Conservation (phyloP, 371 early-diverging fungal species). For the Mucor velutinosus region DNA sequence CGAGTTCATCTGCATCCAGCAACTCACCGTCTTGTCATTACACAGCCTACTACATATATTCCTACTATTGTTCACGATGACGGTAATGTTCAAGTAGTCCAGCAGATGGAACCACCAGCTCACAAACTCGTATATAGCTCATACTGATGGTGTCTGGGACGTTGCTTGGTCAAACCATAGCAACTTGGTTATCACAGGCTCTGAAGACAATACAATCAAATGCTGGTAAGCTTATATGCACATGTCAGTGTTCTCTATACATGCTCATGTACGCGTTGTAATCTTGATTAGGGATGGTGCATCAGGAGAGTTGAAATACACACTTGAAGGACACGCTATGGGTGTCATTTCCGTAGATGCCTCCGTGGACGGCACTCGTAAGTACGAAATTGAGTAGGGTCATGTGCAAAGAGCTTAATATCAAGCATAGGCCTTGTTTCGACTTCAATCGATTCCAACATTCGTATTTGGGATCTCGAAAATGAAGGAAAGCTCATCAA, state of each 20-base stretch:
- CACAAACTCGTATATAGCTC: conserved; percentile 52
- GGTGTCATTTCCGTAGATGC: conserved; percentile 80
- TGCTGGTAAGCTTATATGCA: conserved; percentile 61
- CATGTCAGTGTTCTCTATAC: background rate
- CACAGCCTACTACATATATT: conserved; percentile 65
- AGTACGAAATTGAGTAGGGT: background rate
- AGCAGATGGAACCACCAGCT: background rate
- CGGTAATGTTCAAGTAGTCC: conserved; percentile 34
- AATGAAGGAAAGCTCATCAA: conserved; percentile 46
- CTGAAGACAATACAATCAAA: conserved; percentile 76
- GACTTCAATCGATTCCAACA: conserved; percentile 79
- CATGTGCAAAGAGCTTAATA: background rate
- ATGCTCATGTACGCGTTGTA: conserved; percentile 8
- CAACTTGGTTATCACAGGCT: conserved; percentile 74
- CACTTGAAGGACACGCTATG: conserved; percentile 74
- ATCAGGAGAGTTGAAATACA: conserved; percentile 54
- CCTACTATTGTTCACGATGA: conserved; percentile 56
- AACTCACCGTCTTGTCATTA: background rate
- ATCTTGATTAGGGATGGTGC: conserved; percentile 64
- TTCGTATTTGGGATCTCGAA: conserved; percentile 78
- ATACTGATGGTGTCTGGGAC: conserved; percentile 83
- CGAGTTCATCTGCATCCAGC: background rate
- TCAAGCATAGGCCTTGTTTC: conserved; percentile 61
- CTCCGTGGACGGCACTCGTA: conserved; percentile 67
- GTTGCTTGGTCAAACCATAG: conserved; percentile 74